A percentile compares a stretch with the other conserved stretches of the same genome.
Conservation (phyloP, 805 yeast species). For the Kodamaea neixiangensis region DNA sequence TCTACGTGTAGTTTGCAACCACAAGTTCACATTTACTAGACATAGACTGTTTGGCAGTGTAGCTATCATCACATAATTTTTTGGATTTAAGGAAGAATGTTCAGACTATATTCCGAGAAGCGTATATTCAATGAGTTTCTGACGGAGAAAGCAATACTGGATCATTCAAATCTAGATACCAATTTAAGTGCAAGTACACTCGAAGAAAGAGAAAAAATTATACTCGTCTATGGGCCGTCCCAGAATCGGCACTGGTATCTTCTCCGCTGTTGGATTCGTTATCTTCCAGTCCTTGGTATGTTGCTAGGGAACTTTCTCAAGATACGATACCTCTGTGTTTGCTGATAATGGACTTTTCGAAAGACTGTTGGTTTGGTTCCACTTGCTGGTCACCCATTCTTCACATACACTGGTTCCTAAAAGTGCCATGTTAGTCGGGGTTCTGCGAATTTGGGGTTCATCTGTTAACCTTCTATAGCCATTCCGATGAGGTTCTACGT, state of each 20-base stretch:
- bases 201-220: too few relatives aligned
- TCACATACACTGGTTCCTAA: slow-evolving; percentile 45
- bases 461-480: slow-evolving; percentile 42
- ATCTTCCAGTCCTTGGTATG: slow-evolving; percentile 54
- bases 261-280: slow-evolving; percentile 24
- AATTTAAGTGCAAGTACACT: too few relatives aligned
- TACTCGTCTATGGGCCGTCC: slow-evolving; percentile 26
- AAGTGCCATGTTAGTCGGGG: slow-evolving; percentile 65
- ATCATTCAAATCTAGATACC: too few relatives aligned
- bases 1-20: too few relatives aligned
- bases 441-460: slow-evolving; percentile 47
- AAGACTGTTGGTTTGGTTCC: slow-evolving; percentile 63
- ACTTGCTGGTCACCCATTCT: slow-evolving; percentile 63
- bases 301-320: slow-evolving; percentile 51
- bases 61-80: slow-evolving; percentile 25
- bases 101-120: slow-evolving; percentile 17
- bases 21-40: slow-evolving; percentile 30
- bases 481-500: slow-evolving; percentile 50
- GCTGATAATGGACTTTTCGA: slow-evolving; percentile 58
- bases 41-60: slow-evolving; percentile 34
- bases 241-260: slow-evolving; percentile 22
- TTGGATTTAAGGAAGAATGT: slow-evolving; percentile 20
- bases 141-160: not conserved
- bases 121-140: slow-evolving; percentile 4
- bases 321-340: slow-evolving; percentile 57